Base-by-base conservation (phyloP, 2,329 filamentous ascomycete genomes). In the Neopestalotiopsis rosae region DNA sequence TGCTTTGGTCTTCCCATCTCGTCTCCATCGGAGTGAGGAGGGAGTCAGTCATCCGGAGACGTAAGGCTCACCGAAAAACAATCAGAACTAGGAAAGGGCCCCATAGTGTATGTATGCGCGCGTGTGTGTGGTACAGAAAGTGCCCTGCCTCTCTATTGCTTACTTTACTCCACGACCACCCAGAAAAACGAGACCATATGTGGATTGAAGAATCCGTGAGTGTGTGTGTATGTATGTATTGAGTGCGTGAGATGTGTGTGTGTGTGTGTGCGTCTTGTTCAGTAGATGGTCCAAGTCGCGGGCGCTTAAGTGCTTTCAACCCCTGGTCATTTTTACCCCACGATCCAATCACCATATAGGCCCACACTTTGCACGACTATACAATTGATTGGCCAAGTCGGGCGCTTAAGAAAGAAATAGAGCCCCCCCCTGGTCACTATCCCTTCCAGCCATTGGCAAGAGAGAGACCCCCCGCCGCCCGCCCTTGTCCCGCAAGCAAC, bases 241-340 rank as follows among this genome's bases (percentile, higher is more conserved):
- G 34, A 38, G 34, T 7, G 34, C 6, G 34, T 7, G 34, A 38
- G 34, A 38, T 28, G 34, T 38, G 34, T 38, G 34, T 38, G 34
- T 38, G 6, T 38, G 34, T 14, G 28, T 20, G 57, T 28, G 28
- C 24, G 24, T 28, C 24, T 28, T 28, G 24, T 28, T 28, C 24
- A 28, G 34, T 38, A 38, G 34, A 10, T 38, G 30, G 32, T 66
- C 42, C 64, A 74, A 71, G 73, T 74, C 72, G 73, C 69, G 73
- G 73, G 73, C 73, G 73, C 73, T 73, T 74, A 74, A 72, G 67
- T 61, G 65, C 68, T 28, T 69, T 57, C 17, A 7, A 52, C 45
- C 45, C 45, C 45, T 52, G 45, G 45, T 52, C 34, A 10, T 9
- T 38, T 38, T 52, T 52, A 52, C 45, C 45, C 13, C n/a, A 24